Base-by-base conservation (phyloP, 352 stramenopile genomes). In the Phytophthora agathidicida region DNA sequence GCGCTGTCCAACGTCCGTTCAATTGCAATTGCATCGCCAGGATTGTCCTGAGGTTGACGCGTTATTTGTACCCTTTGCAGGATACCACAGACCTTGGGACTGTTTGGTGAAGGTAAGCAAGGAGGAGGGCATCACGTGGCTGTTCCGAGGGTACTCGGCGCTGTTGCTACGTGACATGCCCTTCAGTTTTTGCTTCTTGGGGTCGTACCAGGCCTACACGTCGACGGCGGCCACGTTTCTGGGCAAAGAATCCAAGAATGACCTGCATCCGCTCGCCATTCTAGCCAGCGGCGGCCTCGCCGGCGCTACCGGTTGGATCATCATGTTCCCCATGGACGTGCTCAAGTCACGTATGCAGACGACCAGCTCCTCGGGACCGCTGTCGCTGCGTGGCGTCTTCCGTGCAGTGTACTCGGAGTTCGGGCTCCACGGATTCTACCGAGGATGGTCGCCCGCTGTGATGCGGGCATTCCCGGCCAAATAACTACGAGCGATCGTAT, bases 111-210 rank as follows among this genome's bases (percentile, higher is more conserved):
- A 91, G 47, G 77, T 95, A 13, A 63, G 72, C 9, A 75, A 75
- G 23, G 63, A 82, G 31, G 75, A 93, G 31, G 88, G 86, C 26
- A 48, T 90, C 14, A 54, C 35, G 3, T 86, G 85, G 0, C 70
- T 95, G 19, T 94, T 91, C 46, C 70, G 80, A 42, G 89, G 89
- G n/a, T 90, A 95, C 60, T 86, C 78, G 31, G 82, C 89, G 10
- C 43, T 95, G 65, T 67, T 96, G 37, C 66, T 93, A 56, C 87
- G 89, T 17, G 89, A 96, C 54, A 83, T 96, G 22, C 89, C 89
- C 17, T 96, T 96, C 70, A 96, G 91, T 63, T 95, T 96, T 53
- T 91, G 89, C 64, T 96, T 96, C 70, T 96, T 96, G 36, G 87
- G 87, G 39, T 73, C 73, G 35, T 96, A 95, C 61, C 74, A 94